Conservation (phyloP, 768 basidiomycete genomes). For the Suillus plorans region DNA sequence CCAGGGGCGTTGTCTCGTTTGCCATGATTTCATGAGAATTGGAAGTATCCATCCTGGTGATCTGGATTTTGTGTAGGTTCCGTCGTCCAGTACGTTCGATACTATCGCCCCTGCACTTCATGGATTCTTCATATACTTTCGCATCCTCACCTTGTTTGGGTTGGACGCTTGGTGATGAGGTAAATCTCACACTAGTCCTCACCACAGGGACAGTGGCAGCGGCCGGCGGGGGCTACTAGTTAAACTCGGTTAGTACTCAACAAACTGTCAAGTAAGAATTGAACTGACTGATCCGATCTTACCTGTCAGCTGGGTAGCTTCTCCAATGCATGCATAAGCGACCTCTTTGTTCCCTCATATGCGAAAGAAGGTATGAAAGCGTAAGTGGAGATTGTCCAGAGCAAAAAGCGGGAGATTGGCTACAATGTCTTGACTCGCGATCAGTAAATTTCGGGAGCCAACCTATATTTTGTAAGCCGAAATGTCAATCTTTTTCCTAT, state of each 20-base stretch:
- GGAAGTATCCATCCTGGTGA: background rate
- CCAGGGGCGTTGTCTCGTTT: background rate
- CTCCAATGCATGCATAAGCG: constrained; percentile 95
- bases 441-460: no score
- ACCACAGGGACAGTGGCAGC: no score
- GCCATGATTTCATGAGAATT: background rate
- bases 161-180: no score
- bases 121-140: no score
- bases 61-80: no score
- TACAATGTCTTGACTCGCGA: constrained; percentile 83
- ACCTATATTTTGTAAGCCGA: no score
- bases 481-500: no score
- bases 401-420: constrained; percentile 88
- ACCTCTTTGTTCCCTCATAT: constrained; percentile 85
- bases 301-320: constrained; percentile 81
- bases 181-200: no score
- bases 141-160: no score
- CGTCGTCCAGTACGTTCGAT: background rate
- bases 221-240: constrained; percentile 42
- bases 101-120: no score
- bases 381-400: constrained; percentile 92
- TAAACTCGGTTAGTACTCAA: constrained; percentile 54
- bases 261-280: background rate
- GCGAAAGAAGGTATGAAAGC: constrained; percentile 98
- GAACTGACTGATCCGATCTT: constrained; percentile 12